phyloP scores from a whole-genome alignment of 2,329 filamentous ascomycete genomes.

The Fusarium verticillioides region DNA sequence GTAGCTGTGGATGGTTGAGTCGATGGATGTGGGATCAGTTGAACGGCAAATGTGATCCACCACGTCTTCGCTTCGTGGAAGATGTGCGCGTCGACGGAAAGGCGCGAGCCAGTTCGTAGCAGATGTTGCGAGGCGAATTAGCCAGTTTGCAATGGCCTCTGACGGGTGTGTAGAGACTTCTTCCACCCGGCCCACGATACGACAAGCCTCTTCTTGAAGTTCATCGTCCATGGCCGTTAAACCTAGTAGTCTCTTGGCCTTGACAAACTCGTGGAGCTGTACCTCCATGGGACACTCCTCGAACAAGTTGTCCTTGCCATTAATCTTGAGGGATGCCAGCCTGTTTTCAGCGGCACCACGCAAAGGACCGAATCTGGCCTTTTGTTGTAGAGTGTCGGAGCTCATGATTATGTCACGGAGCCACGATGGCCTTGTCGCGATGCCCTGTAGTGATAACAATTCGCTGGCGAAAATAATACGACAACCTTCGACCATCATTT shows the following conservation, averaged over 20 bases:
- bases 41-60: conserved; percentile 60
- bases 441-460: conserved; percentile 54
- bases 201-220: conserved; percentile 68
- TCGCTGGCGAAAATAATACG: conserved; percentile 68
- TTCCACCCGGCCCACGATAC: conserved; percentile 67
- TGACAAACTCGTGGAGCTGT: conserved; percentile 66
- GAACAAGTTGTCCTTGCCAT: conserved; percentile 68
- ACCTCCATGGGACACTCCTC: conserved; percentile 66
- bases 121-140: conserved; percentile 62
- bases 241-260: conserved; percentile 63
- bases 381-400: conserved; percentile 54
- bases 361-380: conserved; percentile 61
- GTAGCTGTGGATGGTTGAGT: conserved; percentile 70
- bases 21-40: conserved; percentile 65
- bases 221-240: conserved; percentile 69
- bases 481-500: conserved; percentile 68
- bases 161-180: conserved; percentile 61
- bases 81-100: conserved; percentile 66
- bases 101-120: conserved; percentile 65
- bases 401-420: conserved; percentile 69
- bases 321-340: conserved; percentile 63
- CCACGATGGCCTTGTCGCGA: conserved; percentile 60
- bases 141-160: conserved; percentile 64
- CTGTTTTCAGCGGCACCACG: conserved; percentile 59
- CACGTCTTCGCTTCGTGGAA: conserved; percentile 68